Evolutionary conservation across 2,329 filamentous ascomycete genomes (phyloP), one percentile per base, ranked within the genome.

Genomic region (Nothophoma quercina): DNA sequence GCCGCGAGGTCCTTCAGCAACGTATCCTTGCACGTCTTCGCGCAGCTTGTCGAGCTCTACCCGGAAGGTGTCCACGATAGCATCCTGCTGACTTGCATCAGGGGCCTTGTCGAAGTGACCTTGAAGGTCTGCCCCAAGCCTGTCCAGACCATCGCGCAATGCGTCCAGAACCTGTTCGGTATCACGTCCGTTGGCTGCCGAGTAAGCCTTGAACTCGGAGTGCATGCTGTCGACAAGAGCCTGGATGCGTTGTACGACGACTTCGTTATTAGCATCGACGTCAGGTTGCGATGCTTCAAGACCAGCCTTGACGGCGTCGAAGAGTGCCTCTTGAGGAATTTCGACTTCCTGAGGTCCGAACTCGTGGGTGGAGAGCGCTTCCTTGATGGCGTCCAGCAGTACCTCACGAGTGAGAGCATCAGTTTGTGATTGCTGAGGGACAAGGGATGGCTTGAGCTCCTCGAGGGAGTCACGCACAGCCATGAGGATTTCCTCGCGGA

Each of bases 81-180:
- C 90, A 60, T 93, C 88, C 55, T 93, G 91, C 16, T 84, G 85
- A 1, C 86, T 82, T 1, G 85, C 81, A 54, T 89, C 89, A 13
- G 85, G 81, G 7, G 87, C 85, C 38, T 86, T 86, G 64, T 93
- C 87, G 51, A 95, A 86, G 60, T 96, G 96, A 34, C 79, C 80
- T 68, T 96, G 91, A 47, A 98, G 90, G 52, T 96, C 89, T 10
- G 80, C 77, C 9, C 91, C 87, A 6, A 98, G 83, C 60, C 85
- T 88, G 62, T 96, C 91, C 12, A 96, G 82, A 0, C 92, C 92
- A 68, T 96, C 91, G 62, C 91, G 93, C 34, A 96, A 88, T 1
- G 91, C 90, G 71, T 95, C 90, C 4, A 97, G 80, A 10, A 96
- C 87, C 71, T 96, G 91, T 71, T 96, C 92, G 0, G 91, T 93